Conservation (phyloP, 257 asterid genomes). For the Osmanthus fragrans region DNA sequence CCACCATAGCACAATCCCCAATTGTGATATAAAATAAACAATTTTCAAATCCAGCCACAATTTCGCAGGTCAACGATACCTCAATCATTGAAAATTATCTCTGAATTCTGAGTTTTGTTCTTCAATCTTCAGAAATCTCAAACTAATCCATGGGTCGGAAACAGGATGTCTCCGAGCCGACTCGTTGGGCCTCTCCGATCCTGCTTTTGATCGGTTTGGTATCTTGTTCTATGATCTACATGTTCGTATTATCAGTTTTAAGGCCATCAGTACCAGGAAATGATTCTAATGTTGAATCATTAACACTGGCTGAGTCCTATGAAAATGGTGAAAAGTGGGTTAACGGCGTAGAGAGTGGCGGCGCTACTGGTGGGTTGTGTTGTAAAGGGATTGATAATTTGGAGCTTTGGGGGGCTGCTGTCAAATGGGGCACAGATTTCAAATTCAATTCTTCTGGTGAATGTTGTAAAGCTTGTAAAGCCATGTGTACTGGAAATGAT, state of each 20-base stretch:
- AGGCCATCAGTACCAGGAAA: conserved; percentile 24
- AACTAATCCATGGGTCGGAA: conserved; percentile 68
- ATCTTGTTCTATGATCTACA: conserved; percentile 58
- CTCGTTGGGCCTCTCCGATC: conserved; percentile 56
- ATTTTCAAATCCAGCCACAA: too few species aligned
- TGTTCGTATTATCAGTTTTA: conserved; percentile 61
- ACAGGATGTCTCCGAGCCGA: conserved; percentile 61
- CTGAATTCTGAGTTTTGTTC: conserved; percentile 34
- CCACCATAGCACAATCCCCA: too few species aligned
- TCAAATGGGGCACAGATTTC: conserved; percentile 93
- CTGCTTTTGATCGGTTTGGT: conserved; percentile 71
- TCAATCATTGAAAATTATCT: conserved; percentile 16
- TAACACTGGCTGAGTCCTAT: too few species aligned
- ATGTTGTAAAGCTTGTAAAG: conserved; percentile 79
- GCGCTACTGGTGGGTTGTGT: conserved; percentile 38
- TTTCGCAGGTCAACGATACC: conserved; percentile 26
- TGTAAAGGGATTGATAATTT: conserved; percentile 69
- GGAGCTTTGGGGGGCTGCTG: conserved; percentile 96
- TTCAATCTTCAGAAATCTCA: background rate
- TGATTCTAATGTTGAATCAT: conserved; percentile 23
- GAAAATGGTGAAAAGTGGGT: too few species aligned
- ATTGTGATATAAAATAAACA: too few species aligned
- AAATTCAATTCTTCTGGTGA: conserved; percentile 70
- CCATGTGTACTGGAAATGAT: conserved; percentile 71
- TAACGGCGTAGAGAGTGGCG: conserved; percentile 24